Evolutionary conservation across 2,329 filamentous ascomycete genomes (phyloP).

Genomic region (Biscogniauxia sp.): DNA sequence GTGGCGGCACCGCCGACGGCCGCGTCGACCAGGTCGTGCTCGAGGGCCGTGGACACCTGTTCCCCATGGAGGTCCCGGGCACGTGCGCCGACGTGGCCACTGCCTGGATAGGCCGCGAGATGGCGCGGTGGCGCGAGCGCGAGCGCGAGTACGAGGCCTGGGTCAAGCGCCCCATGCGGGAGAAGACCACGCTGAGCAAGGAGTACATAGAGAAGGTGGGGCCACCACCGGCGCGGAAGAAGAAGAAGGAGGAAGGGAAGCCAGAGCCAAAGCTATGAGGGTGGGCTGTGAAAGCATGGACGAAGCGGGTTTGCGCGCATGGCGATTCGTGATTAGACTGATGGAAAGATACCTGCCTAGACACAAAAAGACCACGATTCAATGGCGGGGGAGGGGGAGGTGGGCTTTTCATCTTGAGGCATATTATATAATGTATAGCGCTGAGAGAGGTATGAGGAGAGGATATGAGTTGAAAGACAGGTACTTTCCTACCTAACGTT

Average conservation of each 20-base stretch:
- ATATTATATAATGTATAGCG: no score
- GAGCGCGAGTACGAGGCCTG: constrained; percentile 57
- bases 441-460: no score
- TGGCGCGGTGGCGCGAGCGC: constrained; percentile 55
- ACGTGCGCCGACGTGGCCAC: constrained; percentile 62
- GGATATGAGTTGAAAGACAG: no score
- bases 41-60: constrained; percentile 69
- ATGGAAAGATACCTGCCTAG: background rate
- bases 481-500: no score
- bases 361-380: no score
- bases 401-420: no score
- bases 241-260: constrained; percentile 16
- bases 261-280: constrained; percentile 20
- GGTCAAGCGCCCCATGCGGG: constrained; percentile 44
- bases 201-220: constrained; percentile 56
- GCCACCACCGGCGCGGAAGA: constrained; percentile 14
- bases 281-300: no score
- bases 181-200: constrained; percentile 57
- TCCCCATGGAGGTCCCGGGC: constrained; percentile 76
- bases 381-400: background rate
- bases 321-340: background rate
- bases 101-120: constrained; percentile 55
- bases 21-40: constrained; percentile 66
- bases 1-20: constrained; percentile 61
- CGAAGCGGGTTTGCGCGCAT: no score